Evolutionary conservation across 2,329 filamentous ascomycete genomes (phyloP), one percentile per base, ranked within the genome.

Genomic region (Nectriaceae sp.): DNA sequence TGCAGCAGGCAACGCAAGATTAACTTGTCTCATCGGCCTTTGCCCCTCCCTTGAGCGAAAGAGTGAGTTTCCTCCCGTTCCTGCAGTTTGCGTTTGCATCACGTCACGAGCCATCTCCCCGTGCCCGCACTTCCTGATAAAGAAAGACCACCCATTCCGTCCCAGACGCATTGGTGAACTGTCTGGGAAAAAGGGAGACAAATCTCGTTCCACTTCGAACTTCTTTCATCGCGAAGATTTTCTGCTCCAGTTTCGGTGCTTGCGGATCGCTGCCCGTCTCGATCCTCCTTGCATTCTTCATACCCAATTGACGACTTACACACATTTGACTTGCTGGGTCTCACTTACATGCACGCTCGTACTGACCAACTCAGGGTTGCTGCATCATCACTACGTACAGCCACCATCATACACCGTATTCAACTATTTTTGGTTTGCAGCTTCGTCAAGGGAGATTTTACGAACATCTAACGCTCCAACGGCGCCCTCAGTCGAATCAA

Each of bases 1-100:
- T n/a, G n/a, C 44, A 46, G 49, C 21, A 18, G 19, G 10, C 35
- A 38, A 11, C 35, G 35, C 35, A 43, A 57, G 49, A 57, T 57
- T 57, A 36, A 52, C n/a, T 37, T 57, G 54, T 57, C 54, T 57
- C 45, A 57, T 44, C 35, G 29, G 18, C 38, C 20, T 5, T 21
- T 38, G 19, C 39, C 44, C 44, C 44, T 57, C 52, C 55, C 24
- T 29, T 29, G 24, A 29, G 24, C 24, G n/a, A n/a, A n/a, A n/a
- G n/a, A n/a, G n/a, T n/a, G n/a, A n/a, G n/a, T n/a, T n/a, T n/a
- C n/a, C n/a, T 29, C 6, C 6, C 24, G 24, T 29, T 29, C 6
- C 6, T 29, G 24, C 24, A 13, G 24, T 29, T 29, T 29, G 24
- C 24, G n/a, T n/a, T n/a, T n/a, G 40, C 40, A 40, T 31, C 42